Conservation (phyloP, 257 asterid genomes). For the Leptodermis oblonga region DNA sequence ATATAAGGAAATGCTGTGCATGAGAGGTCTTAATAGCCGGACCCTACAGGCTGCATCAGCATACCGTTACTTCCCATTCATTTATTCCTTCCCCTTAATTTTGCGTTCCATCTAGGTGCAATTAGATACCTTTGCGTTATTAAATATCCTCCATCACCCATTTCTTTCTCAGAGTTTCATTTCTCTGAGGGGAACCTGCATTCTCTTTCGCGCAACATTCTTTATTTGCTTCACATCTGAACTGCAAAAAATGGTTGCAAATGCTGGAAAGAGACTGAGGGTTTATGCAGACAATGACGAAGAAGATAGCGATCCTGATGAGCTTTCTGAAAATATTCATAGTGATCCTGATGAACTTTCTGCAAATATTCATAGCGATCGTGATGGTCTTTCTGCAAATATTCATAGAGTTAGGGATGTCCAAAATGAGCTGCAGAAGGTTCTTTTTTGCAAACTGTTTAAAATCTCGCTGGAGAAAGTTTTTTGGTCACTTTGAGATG, state of each 20-base stretch:
- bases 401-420: neutral
- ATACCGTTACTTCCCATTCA: neutral
- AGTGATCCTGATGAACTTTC: too few species aligned
- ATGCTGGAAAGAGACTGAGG: slow-evolving; percentile 2
- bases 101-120: neutral
- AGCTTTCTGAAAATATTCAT: too few species aligned
- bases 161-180: neutral
- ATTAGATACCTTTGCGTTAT: neutral
- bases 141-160: too few species aligned
- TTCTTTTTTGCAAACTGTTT: neutral
- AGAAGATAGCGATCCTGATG: neutral
- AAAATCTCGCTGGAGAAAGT: neutral
- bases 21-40: too few species aligned
- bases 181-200: neutral
- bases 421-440: slow-evolving; percentile 10
- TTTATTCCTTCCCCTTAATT: slow-evolving; percentile 1
- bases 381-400: too few species aligned
- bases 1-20: too few species aligned
- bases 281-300: neutral
- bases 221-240: neutral
- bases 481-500: neutral
- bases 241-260: neutral
- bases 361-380: too few species aligned
- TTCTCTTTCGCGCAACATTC: too few species aligned
- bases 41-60: neutral